Evolutionary conservation across 192 early-diverging fungal species (phyloP).

Genomic region (Piromyces sp.): DNA sequence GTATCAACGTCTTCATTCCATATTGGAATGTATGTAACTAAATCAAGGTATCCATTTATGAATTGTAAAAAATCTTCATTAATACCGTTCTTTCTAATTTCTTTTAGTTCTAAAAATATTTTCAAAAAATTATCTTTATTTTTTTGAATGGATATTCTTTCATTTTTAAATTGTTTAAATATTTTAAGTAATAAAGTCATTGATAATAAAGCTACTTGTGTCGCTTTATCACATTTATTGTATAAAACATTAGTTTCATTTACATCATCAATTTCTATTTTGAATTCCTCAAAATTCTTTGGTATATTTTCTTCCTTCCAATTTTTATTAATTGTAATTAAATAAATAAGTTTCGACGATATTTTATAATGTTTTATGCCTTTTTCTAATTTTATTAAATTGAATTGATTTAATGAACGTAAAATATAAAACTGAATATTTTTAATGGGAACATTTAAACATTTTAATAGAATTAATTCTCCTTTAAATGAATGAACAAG

Average conservation of each 20-base stretch:
- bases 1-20: background rate
- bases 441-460: background rate
- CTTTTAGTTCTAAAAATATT: background rate
- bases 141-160: background rate
- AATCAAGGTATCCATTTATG: background rate
- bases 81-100: background rate
- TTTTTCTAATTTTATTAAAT: background rate
- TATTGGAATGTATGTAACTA: background rate
- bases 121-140: background rate
- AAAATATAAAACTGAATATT: background rate
- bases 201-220: background rate
- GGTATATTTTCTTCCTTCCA: background rate
- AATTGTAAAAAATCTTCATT: background rate
- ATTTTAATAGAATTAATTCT: background rate
- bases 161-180: background rate
- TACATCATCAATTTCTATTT: background rate
- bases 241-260: background rate
- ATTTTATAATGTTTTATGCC: background rate
- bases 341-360: background rate
- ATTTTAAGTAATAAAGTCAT: background rate
- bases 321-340: background rate
- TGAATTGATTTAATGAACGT: background rate
- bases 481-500: background rate
- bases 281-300: background rate
- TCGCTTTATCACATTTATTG: background rate